A percentile compares a stretch with the other conserved stretches of the same genome.
phyloP scores from a whole-genome alignment of 2,329 filamentous ascomycete genomes.

The Mycosphaerella sp. region DNA sequence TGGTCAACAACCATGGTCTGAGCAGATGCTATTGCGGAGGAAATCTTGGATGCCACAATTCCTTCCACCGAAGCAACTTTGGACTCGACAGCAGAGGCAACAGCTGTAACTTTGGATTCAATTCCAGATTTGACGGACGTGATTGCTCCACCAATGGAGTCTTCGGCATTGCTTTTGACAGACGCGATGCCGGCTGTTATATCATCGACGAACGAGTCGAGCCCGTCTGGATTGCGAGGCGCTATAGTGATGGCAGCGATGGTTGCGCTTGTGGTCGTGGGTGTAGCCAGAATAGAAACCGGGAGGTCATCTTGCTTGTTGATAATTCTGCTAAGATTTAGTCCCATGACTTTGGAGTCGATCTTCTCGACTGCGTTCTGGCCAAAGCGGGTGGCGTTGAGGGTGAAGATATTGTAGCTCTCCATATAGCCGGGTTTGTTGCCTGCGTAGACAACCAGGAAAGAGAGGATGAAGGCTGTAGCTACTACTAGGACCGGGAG shows the following conservation, averaged over 20 bases:
- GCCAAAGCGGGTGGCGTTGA: constrained; percentile 54
- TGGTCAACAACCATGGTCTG: constrained; percentile 40
- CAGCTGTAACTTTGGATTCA: constrained; percentile 21
- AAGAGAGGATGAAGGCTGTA: constrained; percentile 52
- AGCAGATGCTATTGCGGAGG: constrained; percentile 28
- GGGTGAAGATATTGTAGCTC: constrained; percentile 51
- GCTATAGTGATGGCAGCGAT: constrained; percentile 22
- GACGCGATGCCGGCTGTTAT: constrained; percentile 15
- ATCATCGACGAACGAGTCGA: constrained; percentile 29
- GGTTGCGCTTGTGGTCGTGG: constrained; percentile 12
- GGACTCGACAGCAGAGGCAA: constrained; percentile 20
- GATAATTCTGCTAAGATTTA: constrained; percentile 19
- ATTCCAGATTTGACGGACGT: constrained; percentile 23
- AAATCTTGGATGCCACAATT: constrained; percentile 21
- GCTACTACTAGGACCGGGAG: constrained; percentile 40
- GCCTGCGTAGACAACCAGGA: constrained; percentile 58
- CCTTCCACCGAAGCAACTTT: constrained; percentile 17
- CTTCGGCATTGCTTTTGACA: constrained; percentile 16
- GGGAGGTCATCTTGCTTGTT: constrained; percentile 19
- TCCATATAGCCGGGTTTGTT: constrained; percentile 52
- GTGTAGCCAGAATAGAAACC: constrained; percentile 6
- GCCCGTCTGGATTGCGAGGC: constrained; percentile 13
- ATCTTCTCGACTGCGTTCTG: constrained; percentile 32
- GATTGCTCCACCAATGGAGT: constrained; percentile 17
- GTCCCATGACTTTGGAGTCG: constrained; percentile 25